Percentiles rank a stretch among this genome's conserved stretches.
phyloP scores from a whole-genome alignment of 176 grass and related monocot genomes.

The Guadua angustifolia region DNA sequence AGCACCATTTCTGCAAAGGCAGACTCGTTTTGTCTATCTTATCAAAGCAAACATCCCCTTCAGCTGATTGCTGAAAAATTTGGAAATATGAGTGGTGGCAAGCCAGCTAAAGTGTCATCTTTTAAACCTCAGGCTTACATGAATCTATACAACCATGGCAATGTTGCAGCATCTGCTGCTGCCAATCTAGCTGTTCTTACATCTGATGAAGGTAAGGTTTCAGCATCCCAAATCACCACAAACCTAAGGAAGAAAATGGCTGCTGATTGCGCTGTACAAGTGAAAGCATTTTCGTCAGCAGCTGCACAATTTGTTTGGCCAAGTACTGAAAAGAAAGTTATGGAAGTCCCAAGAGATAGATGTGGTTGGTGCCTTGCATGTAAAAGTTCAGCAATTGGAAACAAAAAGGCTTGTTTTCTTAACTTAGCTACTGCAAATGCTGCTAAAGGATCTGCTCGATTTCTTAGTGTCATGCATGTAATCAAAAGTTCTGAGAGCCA shows the following conservation, averaged over 20 bases:
- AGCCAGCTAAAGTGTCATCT: slow-evolving; percentile 41
- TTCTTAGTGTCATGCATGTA: slow-evolving; percentile 56
- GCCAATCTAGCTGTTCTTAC: slow-evolving; percentile 83
- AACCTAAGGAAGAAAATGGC: slow-evolving; percentile 65
- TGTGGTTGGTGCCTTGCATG: slow-evolving; percentile 98
- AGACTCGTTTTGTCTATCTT: slow-evolving; percentile 38
- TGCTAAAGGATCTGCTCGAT: slow-evolving; percentile 70
- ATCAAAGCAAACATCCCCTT: slow-evolving; percentile 43
- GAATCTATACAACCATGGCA: slow-evolving; percentile 90
- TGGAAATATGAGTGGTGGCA: slow-evolving; percentile 51
- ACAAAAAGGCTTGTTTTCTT: slow-evolving; percentile 87
- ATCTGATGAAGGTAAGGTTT: slow-evolving; percentile 73
- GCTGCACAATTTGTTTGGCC: slow-evolving; percentile 86
- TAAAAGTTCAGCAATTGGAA: slow-evolving; percentile 68
- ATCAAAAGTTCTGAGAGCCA: slow-evolving; percentile 72
- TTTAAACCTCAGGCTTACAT: slow-evolving; percentile 89
- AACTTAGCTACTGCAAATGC: slow-evolving; percentile 79
- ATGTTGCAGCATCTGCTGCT: slow-evolving; percentile 85
- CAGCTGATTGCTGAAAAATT: slow-evolving; percentile 46
- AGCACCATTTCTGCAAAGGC: slow-evolving; percentile 40
- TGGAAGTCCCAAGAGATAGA: slow-evolving; percentile 91
- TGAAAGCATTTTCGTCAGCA: slow-evolving; percentile 91
- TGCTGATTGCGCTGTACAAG: slow-evolving; percentile 62
- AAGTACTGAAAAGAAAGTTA: slow-evolving; percentile 74
- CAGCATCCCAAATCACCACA: slow-evolving; percentile 55